phyloP scores from a whole-genome alignment of 2,329 filamentous ascomycete genomes.

The Clonostachys solani region DNA sequence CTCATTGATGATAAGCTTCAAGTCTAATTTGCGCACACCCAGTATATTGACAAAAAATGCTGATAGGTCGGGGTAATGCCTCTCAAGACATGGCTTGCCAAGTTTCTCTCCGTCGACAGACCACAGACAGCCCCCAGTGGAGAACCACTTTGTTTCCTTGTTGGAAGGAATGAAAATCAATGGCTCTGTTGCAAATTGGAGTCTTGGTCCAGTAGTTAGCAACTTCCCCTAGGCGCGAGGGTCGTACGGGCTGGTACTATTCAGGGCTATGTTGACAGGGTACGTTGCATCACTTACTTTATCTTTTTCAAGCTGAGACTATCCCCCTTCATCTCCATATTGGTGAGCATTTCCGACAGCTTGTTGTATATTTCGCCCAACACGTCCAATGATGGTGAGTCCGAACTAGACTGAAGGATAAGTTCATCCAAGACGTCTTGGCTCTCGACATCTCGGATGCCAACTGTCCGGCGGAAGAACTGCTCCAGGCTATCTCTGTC shows the following conservation, averaged over 20 bases:
- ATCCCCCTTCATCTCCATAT: no score
- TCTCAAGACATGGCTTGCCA: conserved; percentile 10
- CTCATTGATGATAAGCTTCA: conserved; percentile 15
- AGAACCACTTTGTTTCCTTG: conserved; percentile 8
- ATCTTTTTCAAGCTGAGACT: no score
- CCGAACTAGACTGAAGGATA: not conserved
- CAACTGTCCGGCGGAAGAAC: not conserved
- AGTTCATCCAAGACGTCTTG: not conserved
- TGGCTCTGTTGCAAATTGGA: no score
- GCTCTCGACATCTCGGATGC: not conserved
- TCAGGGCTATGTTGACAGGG: no score
- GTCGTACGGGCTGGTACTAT: no score
- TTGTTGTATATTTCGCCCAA: no score
- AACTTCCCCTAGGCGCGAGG: no score
- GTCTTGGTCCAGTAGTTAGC: no score
- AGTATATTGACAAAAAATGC: conserved; percentile 13
- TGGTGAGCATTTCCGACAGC: no score
- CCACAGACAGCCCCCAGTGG: conserved; percentile 15
- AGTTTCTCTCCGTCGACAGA: conserved; percentile 11
- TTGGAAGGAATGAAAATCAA: conserved; percentile 1
- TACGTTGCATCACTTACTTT: no score
- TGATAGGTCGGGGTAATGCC: conserved; percentile 11
- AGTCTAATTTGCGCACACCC: conserved; percentile 11
- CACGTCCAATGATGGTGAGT: no score
- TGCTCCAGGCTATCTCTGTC: not conserved